Evolutionary conservation across 2,329 filamentous ascomycete genomes (phyloP), one percentile per base, ranked within the genome.

Genomic region (Volutella citrinella): DNA sequence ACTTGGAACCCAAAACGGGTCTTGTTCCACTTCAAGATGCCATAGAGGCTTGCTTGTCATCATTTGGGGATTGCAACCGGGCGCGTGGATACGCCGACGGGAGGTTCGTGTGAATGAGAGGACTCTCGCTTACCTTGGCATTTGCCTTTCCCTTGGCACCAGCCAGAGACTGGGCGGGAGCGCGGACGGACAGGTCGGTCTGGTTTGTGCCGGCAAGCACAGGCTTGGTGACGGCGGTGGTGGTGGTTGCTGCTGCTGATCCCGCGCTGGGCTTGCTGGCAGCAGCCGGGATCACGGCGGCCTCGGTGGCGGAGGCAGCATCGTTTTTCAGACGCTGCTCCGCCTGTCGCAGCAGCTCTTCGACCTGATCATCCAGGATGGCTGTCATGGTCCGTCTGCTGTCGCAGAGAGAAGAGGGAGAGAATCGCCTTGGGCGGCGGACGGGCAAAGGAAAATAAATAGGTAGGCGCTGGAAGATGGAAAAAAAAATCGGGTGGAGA

Each of bases 1-100:
- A 78, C 48, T 45, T 42, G 46, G 59, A 48, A 57, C 60, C 61
- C 64, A 66, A 63, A 60, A 65, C 60, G 59, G 56, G 62, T 51
- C 42, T 54, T 49, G 52, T 56, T 52, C 60, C 54, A 54, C 56
- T 60, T 66, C 63, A 65, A 54, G 35, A 43, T 49, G 54, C 54
- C 55, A 43, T 52, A 45, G 57, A 49, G 49, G 57, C 57, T 57
- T 54, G 50, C 42, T 57, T 63, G 52, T 69, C 65, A 68, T 69
- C 65, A 65, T 46, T 35, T 45, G 42, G 42, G 15, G n/a, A 23
- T 9, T 22, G 20, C 20, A 22, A 22, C n/a, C n/a, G n/a, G n/a
- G n/a, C n/a, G 21, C 27, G n/a, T 22, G 21, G 26, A 33, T 30
- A 40, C 24, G 34, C 25, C 20, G 20, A 14, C 27, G 25, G 20